Evolutionary conservation across 140 eudicot species (phyloP).

Genomic region (Bidens hawaiensis): DNA sequence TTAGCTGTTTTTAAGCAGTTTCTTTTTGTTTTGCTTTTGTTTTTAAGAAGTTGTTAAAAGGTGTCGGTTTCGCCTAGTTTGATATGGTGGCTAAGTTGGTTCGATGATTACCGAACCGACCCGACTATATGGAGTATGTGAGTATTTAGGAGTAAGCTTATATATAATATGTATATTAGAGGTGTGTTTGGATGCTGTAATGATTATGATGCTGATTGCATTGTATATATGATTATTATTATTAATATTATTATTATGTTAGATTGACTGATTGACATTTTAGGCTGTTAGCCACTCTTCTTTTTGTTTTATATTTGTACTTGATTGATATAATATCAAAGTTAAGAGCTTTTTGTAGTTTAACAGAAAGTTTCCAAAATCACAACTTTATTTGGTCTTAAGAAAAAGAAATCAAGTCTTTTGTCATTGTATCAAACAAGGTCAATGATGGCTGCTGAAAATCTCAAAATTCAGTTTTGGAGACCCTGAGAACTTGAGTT

Average conservation of each 20-base stretch:
- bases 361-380: neutral
- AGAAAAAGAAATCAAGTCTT: neutral
- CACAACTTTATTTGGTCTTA: neutral
- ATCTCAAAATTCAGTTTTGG: neutral
- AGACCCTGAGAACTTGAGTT: no score
- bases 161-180: conserved; percentile 14
- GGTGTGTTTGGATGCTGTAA: conserved; percentile 21
- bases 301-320: neutral
- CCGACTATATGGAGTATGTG: conserved; percentile 12
- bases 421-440: neutral
- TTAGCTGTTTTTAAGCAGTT: conserved; percentile 2
- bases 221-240: conserved; percentile 24
- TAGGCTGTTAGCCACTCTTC: neutral
- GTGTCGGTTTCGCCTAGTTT: conserved; percentile 26
- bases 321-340: neutral
- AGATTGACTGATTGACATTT: neutral
- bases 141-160: conserved; percentile 18
- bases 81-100: conserved; percentile 25
- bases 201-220: conserved; percentile 14
- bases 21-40: neutral
- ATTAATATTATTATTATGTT: no score
- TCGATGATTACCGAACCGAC: conserved; percentile 17
- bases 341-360: neutral
- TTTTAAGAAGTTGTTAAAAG: neutral
- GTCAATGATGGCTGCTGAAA: neutral